Percentiles rank a stretch among this genome's conserved stretches.
phyloP scores from a whole-genome alignment of 1,284 basidiomycete genomes.

The Apiotrichum gracile region DNA sequence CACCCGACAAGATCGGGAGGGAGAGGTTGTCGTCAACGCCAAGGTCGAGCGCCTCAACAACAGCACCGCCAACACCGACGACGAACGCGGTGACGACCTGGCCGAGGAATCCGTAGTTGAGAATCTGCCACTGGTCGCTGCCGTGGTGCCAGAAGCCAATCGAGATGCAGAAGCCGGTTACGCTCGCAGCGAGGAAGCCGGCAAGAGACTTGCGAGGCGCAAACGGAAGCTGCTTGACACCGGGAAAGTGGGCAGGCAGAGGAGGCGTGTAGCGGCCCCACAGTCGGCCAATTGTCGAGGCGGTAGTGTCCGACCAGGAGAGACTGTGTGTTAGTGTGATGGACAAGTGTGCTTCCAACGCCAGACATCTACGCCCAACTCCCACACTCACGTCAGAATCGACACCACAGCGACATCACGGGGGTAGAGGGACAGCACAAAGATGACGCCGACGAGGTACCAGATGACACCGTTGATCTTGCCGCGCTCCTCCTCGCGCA shows the following conservation, averaged over 20 bases:
- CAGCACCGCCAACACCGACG: slow-evolving; percentile 69
- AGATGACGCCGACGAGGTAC: slow-evolving; percentile 88
- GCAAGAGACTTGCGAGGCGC: slow-evolving; percentile 57
- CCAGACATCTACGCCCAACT: too few species aligned
- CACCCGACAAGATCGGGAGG: slow-evolving; percentile 82
- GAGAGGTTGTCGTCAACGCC: slow-evolving; percentile 92
- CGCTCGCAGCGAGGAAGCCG: slow-evolving; percentile 76
- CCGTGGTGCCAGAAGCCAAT: slow-evolving; percentile 66
- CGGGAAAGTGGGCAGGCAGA: slow-evolving; percentile 57
- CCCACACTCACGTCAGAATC: slow-evolving; percentile 71
- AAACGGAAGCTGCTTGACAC: slow-evolving; percentile 36
- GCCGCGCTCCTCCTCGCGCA: slow-evolving; percentile 87
- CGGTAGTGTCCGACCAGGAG: slow-evolving; percentile 94
- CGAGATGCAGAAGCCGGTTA: slow-evolving; percentile 69
- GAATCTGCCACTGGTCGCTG: slow-evolving; percentile 51
- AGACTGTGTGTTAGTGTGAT: slow-evolving; percentile 53
- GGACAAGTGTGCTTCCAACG: background rate
- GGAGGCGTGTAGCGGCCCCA: slow-evolving; percentile 71
- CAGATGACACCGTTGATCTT: slow-evolving; percentile 84
- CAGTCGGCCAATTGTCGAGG: slow-evolving; percentile 84
- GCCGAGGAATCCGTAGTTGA: slow-evolving; percentile 44
- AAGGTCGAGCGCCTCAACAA: slow-evolving; percentile 80
- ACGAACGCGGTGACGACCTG: slow-evolving; percentile 58
- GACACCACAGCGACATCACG: slow-evolving; percentile 81
- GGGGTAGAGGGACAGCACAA: slow-evolving; percentile 72